phyloP scores from a whole-genome alignment of 768 basidiomycete species.

The Agrocybe chaxingu region DNA sequence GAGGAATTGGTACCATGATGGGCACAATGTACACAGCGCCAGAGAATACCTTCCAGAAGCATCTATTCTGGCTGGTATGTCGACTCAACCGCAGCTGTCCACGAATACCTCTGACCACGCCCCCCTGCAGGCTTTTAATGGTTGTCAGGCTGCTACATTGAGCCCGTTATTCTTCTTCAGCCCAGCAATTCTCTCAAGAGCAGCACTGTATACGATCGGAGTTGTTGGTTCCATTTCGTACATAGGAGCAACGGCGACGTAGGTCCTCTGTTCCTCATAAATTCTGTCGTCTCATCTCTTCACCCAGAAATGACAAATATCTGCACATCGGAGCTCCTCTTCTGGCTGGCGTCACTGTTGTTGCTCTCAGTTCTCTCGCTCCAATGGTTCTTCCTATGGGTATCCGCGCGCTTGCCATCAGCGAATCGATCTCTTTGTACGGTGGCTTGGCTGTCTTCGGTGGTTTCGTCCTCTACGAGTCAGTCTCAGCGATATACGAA shows the following conservation, averaged over 20 bases:
- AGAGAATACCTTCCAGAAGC: slow-evolving; percentile 73
- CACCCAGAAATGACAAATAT: slow-evolving; percentile 68
- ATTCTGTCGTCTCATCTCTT: not conserved
- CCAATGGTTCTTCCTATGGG: slow-evolving; percentile 88
- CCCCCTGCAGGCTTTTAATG: slow-evolving; percentile 67
- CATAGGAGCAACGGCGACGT: slow-evolving; percentile 85
- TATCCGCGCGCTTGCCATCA: slow-evolving; percentile 68
- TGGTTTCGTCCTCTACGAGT: slow-evolving; percentile 88
- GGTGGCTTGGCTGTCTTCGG: slow-evolving; percentile 87
- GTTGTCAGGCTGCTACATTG: slow-evolving; percentile 81
- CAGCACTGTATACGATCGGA: slow-evolving; percentile 84
- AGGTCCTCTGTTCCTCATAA: slow-evolving; percentile 15
- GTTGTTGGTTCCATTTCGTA: slow-evolving; percentile 85
- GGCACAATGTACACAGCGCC: slow-evolving; percentile 77
- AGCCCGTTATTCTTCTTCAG: slow-evolving; percentile 87
- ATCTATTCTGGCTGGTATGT: slow-evolving; percentile 76
- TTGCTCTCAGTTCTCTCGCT: slow-evolving; percentile 82
- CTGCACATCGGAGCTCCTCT: slow-evolving; percentile 85
- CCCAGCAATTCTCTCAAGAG: slow-evolving; percentile 82
- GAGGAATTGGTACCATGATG: slow-evolving; percentile 84
- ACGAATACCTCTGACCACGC: not conserved
- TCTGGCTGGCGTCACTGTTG: slow-evolving; percentile 84
- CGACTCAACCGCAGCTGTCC: not conserved
- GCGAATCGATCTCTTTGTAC: slow-evolving; percentile 79
- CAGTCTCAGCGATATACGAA: slow-evolving; percentile 19